These are phyloP conservation scores for Escovopsis sp. DNA, from an alignment of 2,329 filamentous ascomycete species.

Conservation along the genomic window DNA sequence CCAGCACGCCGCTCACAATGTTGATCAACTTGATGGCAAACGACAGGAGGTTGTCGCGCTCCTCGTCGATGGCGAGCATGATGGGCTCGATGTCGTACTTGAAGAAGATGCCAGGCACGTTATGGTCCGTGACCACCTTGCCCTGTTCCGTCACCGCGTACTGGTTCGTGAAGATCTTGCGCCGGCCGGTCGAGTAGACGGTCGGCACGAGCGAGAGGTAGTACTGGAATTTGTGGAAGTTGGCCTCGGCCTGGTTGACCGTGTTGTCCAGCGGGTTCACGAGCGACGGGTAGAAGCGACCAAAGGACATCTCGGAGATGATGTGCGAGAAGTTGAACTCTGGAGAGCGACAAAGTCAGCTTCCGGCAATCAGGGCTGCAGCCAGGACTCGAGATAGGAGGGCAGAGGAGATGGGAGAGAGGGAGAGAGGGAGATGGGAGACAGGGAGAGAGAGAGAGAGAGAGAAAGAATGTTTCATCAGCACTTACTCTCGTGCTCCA, in stretches of 20 bases:
- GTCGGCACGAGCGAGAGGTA: conserved; percentile 92
- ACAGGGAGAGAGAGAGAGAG: background rate
- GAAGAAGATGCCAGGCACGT: conserved; percentile 84
- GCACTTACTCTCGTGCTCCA: conserved; percentile 63
- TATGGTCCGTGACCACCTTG: conserved; percentile 50
- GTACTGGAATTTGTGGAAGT: conserved; percentile 98
- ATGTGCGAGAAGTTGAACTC: conserved; percentile 97
- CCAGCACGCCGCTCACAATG: conserved; percentile 76
- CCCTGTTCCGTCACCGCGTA: conserved; percentile 92
- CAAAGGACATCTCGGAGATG: conserved; percentile 90
- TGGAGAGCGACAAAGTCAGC: conserved; percentile 17
- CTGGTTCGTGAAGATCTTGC: conserved; percentile 82
- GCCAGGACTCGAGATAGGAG: too few species aligned
- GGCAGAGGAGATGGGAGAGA: too few species aligned
- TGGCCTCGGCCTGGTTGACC: conserved; percentile 52
- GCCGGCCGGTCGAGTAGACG: conserved; percentile 58
- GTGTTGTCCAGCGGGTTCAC: conserved; percentile 91
- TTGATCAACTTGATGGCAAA: conserved; percentile 78
- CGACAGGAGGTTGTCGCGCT: conserved; percentile 56
- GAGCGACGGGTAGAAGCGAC: conserved; percentile 88
- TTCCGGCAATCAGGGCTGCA: too few species aligned
- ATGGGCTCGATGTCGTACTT: conserved; percentile 99
- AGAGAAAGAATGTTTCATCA: background rate
- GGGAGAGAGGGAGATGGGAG: conserved; percentile 8
- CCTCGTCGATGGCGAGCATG: conserved; percentile 70